phyloP scores from a whole-genome alignment of 2,329 filamentous ascomycete species.

The Blumeria graminis region DNA sequence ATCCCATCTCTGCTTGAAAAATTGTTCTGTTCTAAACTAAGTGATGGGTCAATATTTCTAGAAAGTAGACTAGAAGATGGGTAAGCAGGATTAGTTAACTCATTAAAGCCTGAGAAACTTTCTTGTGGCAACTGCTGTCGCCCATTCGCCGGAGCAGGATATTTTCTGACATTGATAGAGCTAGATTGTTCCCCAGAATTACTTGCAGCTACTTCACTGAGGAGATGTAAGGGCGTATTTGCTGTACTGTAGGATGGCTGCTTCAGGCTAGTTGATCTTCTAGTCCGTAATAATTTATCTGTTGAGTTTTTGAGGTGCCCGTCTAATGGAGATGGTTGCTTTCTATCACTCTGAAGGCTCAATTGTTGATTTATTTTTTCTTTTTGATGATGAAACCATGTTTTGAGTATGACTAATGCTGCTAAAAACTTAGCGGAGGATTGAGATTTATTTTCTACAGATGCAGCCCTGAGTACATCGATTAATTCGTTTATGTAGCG shows the following conservation, averaged over 20 bases:
- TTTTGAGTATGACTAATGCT: constrained; percentile 43
- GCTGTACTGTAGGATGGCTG: constrained; percentile 11
- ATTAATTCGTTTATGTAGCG: constrained; percentile 47
- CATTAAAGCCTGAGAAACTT: not conserved
- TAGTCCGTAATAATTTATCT: constrained; percentile 6
- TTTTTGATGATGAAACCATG: constrained; percentile 24
- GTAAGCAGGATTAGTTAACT: constrained; percentile 3
- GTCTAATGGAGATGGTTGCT: not conserved
- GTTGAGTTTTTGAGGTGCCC: not conserved
- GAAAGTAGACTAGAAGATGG: constrained; percentile 4
- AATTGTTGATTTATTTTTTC: constrained; percentile 4
- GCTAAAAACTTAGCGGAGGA: constrained; percentile 47
- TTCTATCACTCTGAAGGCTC: not conserved
- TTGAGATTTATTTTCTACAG: constrained; percentile 36
- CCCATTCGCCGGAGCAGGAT: constrained; percentile 6
- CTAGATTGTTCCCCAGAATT: constrained; percentile 12
- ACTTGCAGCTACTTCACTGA: constrained; percentile 19
- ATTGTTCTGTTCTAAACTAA: constrained; percentile 12
- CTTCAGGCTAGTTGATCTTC: not conserved
- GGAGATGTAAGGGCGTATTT: constrained; percentile 17
- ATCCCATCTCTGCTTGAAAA: constrained; percentile 12
- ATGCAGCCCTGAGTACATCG: constrained; percentile 38
- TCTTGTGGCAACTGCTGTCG: constrained; percentile 6
- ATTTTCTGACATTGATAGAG: constrained; percentile 8
- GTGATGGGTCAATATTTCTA: constrained; percentile 12